These are phyloP conservation scores for Nakazawaea ishiwadae DNA, from an alignment of 805 yeast genomes.

Conservation along the genomic window DNA sequence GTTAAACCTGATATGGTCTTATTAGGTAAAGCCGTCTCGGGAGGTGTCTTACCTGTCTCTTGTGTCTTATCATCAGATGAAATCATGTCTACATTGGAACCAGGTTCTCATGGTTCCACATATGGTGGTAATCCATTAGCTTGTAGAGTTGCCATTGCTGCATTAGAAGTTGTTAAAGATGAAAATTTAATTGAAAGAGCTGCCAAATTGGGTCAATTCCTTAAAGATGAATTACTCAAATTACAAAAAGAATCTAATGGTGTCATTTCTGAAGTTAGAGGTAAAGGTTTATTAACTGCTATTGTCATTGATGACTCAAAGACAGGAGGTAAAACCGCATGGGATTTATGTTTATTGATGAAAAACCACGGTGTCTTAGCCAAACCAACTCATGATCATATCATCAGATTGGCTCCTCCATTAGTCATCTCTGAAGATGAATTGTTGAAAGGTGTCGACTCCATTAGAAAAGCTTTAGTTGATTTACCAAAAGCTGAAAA, in stretches of 20 bases:
- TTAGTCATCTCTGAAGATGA: slow-evolving; percentile 87
- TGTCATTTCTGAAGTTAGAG: slow-evolving; percentile 62
- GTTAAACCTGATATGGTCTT: slow-evolving; percentile 87
- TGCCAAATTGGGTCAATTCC: slow-evolving; percentile 59
- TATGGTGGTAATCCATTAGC: slow-evolving; percentile 98
- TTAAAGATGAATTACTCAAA: slow-evolving; percentile 53
- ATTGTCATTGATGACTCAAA: slow-evolving; percentile 83
- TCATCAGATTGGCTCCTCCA: slow-evolving; percentile 95
- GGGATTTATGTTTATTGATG: slow-evolving; percentile 93
- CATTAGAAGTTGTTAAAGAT: slow-evolving; percentile 83
- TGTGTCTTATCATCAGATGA: slow-evolving; percentile 88
- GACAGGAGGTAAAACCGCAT: slow-evolving; percentile 87
- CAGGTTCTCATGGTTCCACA: slow-evolving; percentile 97
- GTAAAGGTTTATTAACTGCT: slow-evolving; percentile 84
- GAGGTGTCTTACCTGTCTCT: slow-evolving; percentile 91
- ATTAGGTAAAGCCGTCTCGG: slow-evolving; percentile 92
- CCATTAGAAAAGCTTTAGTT: slow-evolving; percentile 57
- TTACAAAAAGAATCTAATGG: slow-evolving; percentile 50
- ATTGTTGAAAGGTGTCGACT: slow-evolving; percentile 71
- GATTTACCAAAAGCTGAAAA: slow-evolving; percentile 52
- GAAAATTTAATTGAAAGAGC: slow-evolving; percentile 84
- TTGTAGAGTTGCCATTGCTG: slow-evolving; percentile 89
- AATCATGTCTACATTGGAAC: slow-evolving; percentile 83
- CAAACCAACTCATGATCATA: slow-evolving; percentile 94
- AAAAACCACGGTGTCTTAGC: slow-evolving; percentile 87